Conservation (phyloP, 2,329 filamentous ascomycete genomes). For the Talaromyces sp. region DNA sequence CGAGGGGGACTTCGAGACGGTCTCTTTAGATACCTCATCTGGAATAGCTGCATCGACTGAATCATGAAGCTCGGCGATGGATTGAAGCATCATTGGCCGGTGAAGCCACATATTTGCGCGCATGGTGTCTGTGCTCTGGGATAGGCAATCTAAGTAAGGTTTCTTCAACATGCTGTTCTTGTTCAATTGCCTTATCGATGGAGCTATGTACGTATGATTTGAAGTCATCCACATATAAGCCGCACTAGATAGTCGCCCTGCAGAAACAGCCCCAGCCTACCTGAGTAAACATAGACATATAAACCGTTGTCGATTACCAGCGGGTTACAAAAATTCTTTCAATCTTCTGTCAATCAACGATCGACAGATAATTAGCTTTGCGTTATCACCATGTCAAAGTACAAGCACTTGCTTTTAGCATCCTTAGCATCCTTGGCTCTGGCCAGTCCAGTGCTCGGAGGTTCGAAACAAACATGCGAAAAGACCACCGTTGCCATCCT, state of each 20-base stretch:
- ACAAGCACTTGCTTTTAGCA: not conserved
- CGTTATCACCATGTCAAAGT: not conserved
- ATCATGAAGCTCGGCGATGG: not conserved
- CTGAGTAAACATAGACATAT: not conserved
- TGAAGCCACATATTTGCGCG: not conserved
- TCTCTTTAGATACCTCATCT: slow-evolving; percentile 11
- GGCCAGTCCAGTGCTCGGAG: slow-evolving; percentile 15
- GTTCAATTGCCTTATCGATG: not conserved
- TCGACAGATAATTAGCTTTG: not conserved
- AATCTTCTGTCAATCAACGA: not conserved
- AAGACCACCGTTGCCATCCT: slow-evolving; percentile 34
- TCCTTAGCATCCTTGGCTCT: not conserved
- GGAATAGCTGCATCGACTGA: slow-evolving; percentile 8
- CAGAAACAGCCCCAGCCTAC: not conserved
- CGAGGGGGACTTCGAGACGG: not conserved
- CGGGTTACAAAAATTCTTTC: not conserved
- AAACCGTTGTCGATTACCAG: not conserved
- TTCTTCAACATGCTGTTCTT: not conserved
- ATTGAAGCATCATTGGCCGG: not conserved
- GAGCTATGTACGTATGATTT: not conserved
- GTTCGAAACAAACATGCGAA: slow-evolving; percentile 24
- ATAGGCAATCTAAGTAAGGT: not conserved
- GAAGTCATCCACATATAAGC: not conserved
- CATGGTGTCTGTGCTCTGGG: not conserved
- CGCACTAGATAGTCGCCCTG: not conserved